Evolutionary conservation across 805 yeast species (phyloP).

Genomic region (Zygoascus ofunaensis): DNA sequence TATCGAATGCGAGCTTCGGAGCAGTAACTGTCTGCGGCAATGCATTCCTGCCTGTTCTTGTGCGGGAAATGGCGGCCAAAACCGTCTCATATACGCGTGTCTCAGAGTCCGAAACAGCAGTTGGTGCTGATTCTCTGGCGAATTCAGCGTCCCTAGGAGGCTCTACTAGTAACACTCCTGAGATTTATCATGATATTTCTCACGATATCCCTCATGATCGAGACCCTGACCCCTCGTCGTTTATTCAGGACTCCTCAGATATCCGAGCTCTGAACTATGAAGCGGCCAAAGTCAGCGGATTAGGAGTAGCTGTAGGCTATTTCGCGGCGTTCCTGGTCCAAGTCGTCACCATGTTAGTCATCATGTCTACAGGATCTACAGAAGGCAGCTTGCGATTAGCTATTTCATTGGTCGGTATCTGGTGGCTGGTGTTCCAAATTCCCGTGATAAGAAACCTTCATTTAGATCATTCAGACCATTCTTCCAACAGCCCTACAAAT

Average conservation of each 20-base stretch:
- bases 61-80: constrained; percentile 19
- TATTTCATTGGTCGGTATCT: constrained; percentile 53
- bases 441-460: constrained; percentile 46
- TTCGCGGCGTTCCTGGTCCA: constrained; percentile 62
- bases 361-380: constrained; percentile 31
- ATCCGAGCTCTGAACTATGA: neutral
- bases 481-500: neutral
- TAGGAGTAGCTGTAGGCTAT: constrained; percentile 66
- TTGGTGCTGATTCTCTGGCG: neutral
- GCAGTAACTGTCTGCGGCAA: constrained; percentile 75
- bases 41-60: constrained; percentile 57
- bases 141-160: neutral
- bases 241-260: neutral
- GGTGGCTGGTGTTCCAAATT: constrained; percentile 70
- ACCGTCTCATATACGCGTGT: neutral
- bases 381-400: constrained; percentile 45
- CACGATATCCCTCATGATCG: neutral
- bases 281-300: constrained; percentile 43
- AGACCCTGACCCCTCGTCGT: neutral
- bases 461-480: constrained; percentile 9
- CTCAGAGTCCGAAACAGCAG: neutral
- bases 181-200: neutral
- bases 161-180: neutral
- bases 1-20: constrained; percentile 64
- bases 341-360: constrained; percentile 45